These are phyloP conservation scores for Metarhizium sp. DNA, from an alignment of 2,329 filamentous ascomycete species.

Conservation along the genomic window DNA sequence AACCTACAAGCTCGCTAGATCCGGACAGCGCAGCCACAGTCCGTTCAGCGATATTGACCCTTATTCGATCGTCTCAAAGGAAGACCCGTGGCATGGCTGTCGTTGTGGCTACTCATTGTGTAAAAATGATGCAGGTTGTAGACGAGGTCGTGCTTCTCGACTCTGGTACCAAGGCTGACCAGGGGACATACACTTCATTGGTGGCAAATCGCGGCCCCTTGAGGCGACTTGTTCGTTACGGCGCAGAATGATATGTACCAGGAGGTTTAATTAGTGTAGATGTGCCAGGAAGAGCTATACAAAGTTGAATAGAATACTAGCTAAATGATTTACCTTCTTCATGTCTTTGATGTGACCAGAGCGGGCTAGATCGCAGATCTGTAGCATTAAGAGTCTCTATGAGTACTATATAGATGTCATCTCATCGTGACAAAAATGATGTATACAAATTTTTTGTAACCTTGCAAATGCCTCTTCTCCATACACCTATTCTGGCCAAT, in stretches of 20 bases:
- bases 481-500: not conserved
- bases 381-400: not conserved
- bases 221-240: conserved; percentile 34
- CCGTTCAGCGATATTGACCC: conserved; percentile 46
- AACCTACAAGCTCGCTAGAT: conserved; percentile 78
- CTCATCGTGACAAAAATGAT: not conserved
- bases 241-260: conserved; percentile 5
- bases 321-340: not conserved
- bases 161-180: conserved; percentile 55
- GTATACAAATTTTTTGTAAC: not conserved
- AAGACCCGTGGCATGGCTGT: conserved; percentile 47
- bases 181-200: conserved; percentile 57
- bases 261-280: not conserved
- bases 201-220: conserved; percentile 34
- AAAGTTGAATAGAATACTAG: not conserved
- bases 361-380: not conserved
- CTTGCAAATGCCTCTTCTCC: not conserved
- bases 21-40: conserved; percentile 55
- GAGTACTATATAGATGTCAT: not conserved
- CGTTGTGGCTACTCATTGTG: conserved; percentile 71
- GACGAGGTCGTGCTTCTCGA: conserved; percentile 65
- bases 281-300: not conserved
- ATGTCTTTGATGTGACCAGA: not conserved
- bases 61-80: conserved; percentile 30
- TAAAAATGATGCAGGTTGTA: conserved; percentile 78